phyloP scores from a whole-genome alignment of 495 filamentous ascomycete species.

The Aspergillus baeticus region DNA sequence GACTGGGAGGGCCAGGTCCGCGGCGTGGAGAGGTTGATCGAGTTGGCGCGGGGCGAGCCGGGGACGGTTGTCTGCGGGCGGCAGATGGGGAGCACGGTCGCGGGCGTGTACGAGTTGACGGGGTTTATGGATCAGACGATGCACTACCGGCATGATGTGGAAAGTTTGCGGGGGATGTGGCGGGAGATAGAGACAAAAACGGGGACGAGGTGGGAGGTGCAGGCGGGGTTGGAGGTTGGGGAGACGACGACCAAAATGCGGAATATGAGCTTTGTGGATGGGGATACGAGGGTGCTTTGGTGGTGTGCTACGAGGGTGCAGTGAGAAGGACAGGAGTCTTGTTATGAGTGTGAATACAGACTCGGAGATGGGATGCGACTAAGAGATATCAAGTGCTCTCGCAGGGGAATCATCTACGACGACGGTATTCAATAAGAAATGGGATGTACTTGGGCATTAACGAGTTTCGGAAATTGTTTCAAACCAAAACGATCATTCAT shows the following conservation, averaged over 20 bases:
- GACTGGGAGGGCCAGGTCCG: conserved; percentile 36
- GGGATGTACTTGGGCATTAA: too few relatives aligned
- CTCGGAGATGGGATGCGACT: too few relatives aligned
- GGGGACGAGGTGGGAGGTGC: conserved; percentile 39
- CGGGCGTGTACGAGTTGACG: conserved; percentile 22
- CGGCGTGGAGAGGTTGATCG: conserved; percentile 31
- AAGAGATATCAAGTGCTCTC: too few relatives aligned
- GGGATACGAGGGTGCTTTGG: conserved; percentile 19
- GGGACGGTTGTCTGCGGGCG: conserved; percentile 43
- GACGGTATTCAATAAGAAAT: too few relatives aligned
- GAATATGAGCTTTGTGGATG: conserved; percentile 13
- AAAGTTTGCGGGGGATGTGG: conserved; percentile 45
- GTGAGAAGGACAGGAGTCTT: too few relatives aligned
- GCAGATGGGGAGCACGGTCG: conserved; percentile 37
- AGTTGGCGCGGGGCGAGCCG: too few relatives aligned
- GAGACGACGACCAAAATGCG: conserved; percentile 15
- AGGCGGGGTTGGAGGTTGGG: conserved; percentile 20
- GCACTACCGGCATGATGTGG: conserved; percentile 41
- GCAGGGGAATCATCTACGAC: too few relatives aligned
- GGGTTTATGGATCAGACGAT: conserved; percentile 11
- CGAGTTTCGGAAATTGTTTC: too few relatives aligned
- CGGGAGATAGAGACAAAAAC: conserved; percentile 40
- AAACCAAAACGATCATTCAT: too few relatives aligned
- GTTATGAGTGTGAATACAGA: too few relatives aligned
- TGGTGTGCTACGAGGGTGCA: conserved; percentile 21